Base-by-base conservation (phyloP, 176 grass and related monocot genomes). In the Oryza glaberrima region DNA sequence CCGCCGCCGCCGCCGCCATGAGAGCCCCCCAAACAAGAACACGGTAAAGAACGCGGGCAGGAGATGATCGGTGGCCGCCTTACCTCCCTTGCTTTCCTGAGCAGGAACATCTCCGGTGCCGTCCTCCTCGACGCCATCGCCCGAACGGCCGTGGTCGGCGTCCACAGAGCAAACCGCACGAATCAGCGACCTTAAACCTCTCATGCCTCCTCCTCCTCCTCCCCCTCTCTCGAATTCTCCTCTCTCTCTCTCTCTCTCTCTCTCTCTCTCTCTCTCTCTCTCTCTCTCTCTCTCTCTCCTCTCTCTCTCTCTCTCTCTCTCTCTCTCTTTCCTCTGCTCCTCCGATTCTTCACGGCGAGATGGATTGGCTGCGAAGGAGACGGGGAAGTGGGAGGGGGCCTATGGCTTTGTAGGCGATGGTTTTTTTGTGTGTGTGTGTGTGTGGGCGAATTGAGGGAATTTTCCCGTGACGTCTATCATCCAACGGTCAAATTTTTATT, bases 51-150 rank as follows among this genome's bases (percentile, higher is more conserved):
- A 66, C 16, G 56, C 34, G 45, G 9, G 41, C 9, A 8, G 40
- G 73, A 9, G 41, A 34, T 66, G 77, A 54, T 17, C 46, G 46
- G 8, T 56, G 8, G 23, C 23, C 23, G 17, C 4, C 88, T 86
- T 58, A 86, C 88, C 78, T 17, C 67, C 67, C 67, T 82, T 86
- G 30, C 11, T 67, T 78, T 86, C 88, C 65, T 77, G 83, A 77
- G 78, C 32, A 65, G 45, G 73, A 86, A 35, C 88, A 41, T 25
- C 52, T 43, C 43, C 44, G 15, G 38, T 45, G 60, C 78, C 72
- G 13, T 43, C 88, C 43, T 85, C 78, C 68, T 90, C 23, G 88
- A 85, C 54, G 78, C 88, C 78, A 90, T 90, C n/a, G 82, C 48
- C 48, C 28, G 35, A 35, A 35, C 49, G 14, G 49, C 49, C 35